Evolutionary conservation across 179 eudicot genomes (phyloP), one percentile per base, ranked within the genome.

Genomic region (Heliamphora pulchella): DNA sequence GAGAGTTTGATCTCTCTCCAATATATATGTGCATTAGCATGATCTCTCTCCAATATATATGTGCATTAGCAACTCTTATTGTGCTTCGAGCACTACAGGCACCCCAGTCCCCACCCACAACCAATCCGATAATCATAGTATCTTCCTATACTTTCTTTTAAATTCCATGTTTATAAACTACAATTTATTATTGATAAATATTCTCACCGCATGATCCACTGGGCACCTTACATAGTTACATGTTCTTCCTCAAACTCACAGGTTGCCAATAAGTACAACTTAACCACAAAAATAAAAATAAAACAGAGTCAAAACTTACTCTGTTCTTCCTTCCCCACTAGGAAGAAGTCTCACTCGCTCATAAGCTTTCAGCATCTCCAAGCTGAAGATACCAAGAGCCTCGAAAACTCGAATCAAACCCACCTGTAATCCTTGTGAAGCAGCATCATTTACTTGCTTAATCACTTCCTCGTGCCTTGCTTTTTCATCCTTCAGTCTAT

Each of bases 371-470:
- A 83, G 72, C 76, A 89, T 86, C 78, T 89, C 92, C 1, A 85
- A 80, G 20, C 88, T 87, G 53, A 89, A 89, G 78, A 72, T 83
- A 81, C 86, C 87, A 65, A 87, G 53, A 13, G 90, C 87, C 84
- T 89, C 87, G 15, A 89, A 89, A 13, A 89, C 86, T 1, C 87
- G 89, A 66, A 89, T 61, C 77, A 86, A 76, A 54, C 90, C 90
- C 13, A 71, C 83, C 61, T 80, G 84, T 78, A 89, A 86, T 71
- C 86, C 85, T 76, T 86, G 86, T 46, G 90, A 86, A 17, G 85
- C 90, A 1, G 86, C 89, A 75, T 80, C 90, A 39, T 89, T 86
- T 15, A 87, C 86, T 13, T 84, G 83, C 57, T 80, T 86, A 1
- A 89, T 80, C 3, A 88, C 86, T 83, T 89, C 89, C 78, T 82